These are phyloP conservation scores for Berberis vulgaris DNA, from an alignment of 164 flowering plant species.

Conservation along the genomic window DNA sequence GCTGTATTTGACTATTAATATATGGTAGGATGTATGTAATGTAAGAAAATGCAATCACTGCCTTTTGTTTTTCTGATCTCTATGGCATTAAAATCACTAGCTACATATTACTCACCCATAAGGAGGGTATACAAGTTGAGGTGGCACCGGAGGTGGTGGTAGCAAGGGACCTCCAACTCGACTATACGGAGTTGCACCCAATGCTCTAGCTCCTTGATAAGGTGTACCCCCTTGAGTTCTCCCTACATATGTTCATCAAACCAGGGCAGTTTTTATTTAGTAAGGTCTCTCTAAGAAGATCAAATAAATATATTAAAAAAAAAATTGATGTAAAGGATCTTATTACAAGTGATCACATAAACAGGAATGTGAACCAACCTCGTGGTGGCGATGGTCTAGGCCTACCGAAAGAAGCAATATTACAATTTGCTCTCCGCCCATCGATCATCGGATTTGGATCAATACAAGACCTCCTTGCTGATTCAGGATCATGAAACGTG, in stretches of 20 bases:
- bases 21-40: too few relatives aligned
- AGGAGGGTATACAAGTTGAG: constrained; percentile 18
- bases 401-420: constrained; percentile 82
- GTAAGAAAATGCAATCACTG: too few relatives aligned
- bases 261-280: not conserved
- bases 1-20: too few relatives aligned
- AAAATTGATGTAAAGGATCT: not conserved
- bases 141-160: constrained; percentile 13
- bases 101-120: constrained; percentile 5
- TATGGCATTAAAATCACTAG: too few relatives aligned
- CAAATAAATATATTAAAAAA: not conserved
- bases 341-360: not conserved
- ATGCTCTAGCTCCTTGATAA: not conserved
- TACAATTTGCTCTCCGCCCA: constrained; percentile 87
- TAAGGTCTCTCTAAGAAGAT: not conserved
- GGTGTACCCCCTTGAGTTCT: constrained; percentile 15
- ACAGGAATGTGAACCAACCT: constrained; percentile 30
- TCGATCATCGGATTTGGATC: constrained; percentile 86
- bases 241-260: constrained; percentile 23
- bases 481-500: constrained; percentile 86
- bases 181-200: not conserved
- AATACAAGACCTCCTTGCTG: constrained; percentile 70
- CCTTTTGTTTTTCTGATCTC: too few relatives aligned
- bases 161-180: not conserved
- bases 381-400: constrained; percentile 82